A percentile compares a stretch with the other conserved stretches of the same genome.
phyloP scores from a whole-genome alignment of 768 basidiomycete genomes.

The Kwoniella newhampshirensis region DNA sequence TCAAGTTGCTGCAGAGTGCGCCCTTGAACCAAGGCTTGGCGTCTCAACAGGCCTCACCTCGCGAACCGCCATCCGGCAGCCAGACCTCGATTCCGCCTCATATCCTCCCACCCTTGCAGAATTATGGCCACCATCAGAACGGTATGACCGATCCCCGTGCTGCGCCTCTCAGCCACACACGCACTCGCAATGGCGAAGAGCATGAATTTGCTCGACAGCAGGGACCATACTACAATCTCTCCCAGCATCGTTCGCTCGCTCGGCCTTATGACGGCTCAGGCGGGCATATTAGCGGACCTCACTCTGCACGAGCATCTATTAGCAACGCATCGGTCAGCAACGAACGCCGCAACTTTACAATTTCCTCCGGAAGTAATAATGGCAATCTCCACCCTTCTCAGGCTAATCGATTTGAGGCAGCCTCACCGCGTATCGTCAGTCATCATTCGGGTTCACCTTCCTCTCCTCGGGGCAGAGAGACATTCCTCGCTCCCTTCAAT shows the following conservation, averaged over 20 bases:
- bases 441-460: slow-evolving; percentile 3
- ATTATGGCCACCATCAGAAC: slow-evolving; percentile 23
- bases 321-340: neutral
- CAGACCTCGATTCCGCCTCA: slow-evolving; percentile 37
- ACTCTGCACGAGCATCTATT: neutral
- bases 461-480: slow-evolving; percentile 20
- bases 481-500: slow-evolving; percentile 35
- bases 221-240: slow-evolving; percentile 24
- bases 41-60: slow-evolving; percentile 34
- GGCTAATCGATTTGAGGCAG: slow-evolving; percentile 5
- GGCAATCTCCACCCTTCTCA: slow-evolving; percentile 2
- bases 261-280: slow-evolving; percentile 12
- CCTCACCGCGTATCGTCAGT: slow-evolving; percentile 10
- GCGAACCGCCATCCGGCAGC: slow-evolving; percentile 33
- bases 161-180: slow-evolving; percentile 29
- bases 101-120: slow-evolving; percentile 22
- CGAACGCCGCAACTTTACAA: slow-evolving; percentile 12
- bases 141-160: slow-evolving; percentile 33
- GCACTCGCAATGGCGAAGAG: slow-evolving; percentile 28
- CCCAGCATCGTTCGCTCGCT: slow-evolving; percentile 4
- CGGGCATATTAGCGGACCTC: neutral
- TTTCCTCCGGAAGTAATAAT: neutral
- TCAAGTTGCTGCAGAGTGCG: slow-evolving; percentile 30
- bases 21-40: slow-evolving; percentile 41
- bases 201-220: slow-evolving; percentile 38